phyloP scores from a whole-genome alignment of 1,284 basidiomycete species.

The Tilletiaria anomala region DNA sequence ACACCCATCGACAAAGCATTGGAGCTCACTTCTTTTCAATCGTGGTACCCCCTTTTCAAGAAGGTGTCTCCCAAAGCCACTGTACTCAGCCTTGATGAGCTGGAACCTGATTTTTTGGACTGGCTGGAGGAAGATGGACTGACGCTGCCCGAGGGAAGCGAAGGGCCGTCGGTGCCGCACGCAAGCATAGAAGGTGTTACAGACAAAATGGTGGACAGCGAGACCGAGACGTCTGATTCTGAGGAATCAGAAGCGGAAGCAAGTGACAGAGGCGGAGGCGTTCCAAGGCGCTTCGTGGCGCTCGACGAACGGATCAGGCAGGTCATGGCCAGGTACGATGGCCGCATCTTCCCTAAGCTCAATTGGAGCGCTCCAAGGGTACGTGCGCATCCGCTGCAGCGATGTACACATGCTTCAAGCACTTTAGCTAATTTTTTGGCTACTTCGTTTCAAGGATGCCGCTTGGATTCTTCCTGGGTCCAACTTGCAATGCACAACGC shows the following conservation, averaged over 20 bases:
- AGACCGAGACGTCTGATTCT: too few relatives aligned
- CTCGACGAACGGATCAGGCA: slow-evolving; percentile 42
- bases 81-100: slow-evolving; percentile 52
- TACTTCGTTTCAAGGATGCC: slow-evolving; percentile 92
- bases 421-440: slow-evolving; percentile 78
- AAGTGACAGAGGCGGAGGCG: too few relatives aligned
- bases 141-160: slow-evolving; percentile 65
- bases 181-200: neutral
- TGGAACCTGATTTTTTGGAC: slow-evolving; percentile 52
- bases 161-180: slow-evolving; percentile 59
- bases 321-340: slow-evolving; percentile 54
- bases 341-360: slow-evolving; percentile 67
- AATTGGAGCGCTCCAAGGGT: slow-evolving; percentile 30
- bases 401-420: slow-evolving; percentile 80
- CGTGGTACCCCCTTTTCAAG: slow-evolving; percentile 69
- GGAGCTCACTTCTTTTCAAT: slow-evolving; percentile 54
- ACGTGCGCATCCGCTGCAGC: slow-evolving; percentile 62
- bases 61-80: slow-evolving; percentile 60
- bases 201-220: too few relatives aligned
- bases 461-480: slow-evolving; percentile 80
- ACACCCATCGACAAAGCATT: too few relatives aligned
- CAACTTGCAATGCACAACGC: slow-evolving; percentile 69
- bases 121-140: slow-evolving; percentile 69
- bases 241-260: too few relatives aligned
- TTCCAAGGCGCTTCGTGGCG: slow-evolving; percentile 46